phyloP scores from a whole-genome alignment of 768 basidiomycete species.

The Chalciporus chontae region DNA sequence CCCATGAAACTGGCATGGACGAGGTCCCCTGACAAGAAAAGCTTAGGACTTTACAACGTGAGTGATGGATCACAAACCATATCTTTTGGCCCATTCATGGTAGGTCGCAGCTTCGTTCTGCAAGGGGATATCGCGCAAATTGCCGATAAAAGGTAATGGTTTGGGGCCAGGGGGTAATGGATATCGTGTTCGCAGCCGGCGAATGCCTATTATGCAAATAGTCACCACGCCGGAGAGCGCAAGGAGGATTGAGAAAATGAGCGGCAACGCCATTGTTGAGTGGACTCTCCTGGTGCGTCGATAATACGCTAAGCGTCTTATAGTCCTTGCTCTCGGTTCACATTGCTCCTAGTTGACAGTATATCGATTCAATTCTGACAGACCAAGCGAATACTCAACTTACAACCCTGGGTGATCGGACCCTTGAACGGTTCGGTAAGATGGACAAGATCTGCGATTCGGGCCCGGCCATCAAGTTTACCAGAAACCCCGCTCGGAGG shows the following conservation, averaged over 20 bases:
- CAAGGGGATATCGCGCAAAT: slow-evolving; percentile 45
- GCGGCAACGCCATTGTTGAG: slow-evolving; percentile 15
- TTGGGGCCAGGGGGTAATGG: slow-evolving; percentile 55
- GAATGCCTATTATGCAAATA: slow-evolving; percentile 15
- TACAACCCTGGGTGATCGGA: too few relatives aligned
- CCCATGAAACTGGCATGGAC: slow-evolving; percentile 52
- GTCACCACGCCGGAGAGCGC: slow-evolving; percentile 21
- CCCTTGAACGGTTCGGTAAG: neutral
- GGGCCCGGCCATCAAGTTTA: neutral
- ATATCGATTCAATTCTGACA: too few relatives aligned
- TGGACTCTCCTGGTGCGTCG: neutral
- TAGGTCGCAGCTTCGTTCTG: slow-evolving; percentile 40
- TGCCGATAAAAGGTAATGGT: slow-evolving; percentile 51
- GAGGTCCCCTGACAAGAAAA: slow-evolving; percentile 40
- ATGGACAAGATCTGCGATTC: neutral
- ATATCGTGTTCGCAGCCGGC: slow-evolving; percentile 16
- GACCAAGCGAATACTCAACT: too few relatives aligned
- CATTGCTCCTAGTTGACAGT: too few relatives aligned
- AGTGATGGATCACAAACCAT: slow-evolving; percentile 23
- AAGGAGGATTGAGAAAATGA: slow-evolving; percentile 14
- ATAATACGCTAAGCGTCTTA: slow-evolving; percentile 9
- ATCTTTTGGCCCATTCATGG: slow-evolving; percentile 37
- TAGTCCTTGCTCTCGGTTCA: neutral
- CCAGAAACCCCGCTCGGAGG: neutral
- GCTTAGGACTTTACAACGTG: neutral